phyloP scores from a whole-genome alignment of 2,329 filamentous ascomycete species.

The Monosporascus sp. region DNA sequence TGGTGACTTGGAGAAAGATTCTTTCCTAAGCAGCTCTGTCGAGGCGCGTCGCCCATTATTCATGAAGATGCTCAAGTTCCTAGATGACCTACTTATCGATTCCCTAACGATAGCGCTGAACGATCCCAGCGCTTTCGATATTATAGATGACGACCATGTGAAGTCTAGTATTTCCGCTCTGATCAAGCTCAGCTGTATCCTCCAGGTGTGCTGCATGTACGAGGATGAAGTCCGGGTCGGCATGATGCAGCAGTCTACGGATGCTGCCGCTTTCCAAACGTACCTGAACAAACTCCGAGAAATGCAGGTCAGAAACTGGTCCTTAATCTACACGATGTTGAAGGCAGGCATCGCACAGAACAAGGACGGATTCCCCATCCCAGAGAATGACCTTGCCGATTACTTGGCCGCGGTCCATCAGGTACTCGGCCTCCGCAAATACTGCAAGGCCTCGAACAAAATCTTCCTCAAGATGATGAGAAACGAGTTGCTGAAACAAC shows the following conservation, averaged over 20 bases:
- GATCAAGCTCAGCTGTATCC: constrained; percentile 63
- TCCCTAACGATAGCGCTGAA: constrained; percentile 65
- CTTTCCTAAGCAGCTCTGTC: constrained; percentile 53
- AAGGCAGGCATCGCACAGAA: constrained; percentile 69
- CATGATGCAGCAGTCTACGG: constrained; percentile 55
- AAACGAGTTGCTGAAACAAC: constrained; percentile 72
- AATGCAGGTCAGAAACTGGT: constrained; percentile 84
- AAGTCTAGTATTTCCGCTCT: constrained; percentile 67
- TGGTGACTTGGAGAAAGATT: constrained; percentile 53
- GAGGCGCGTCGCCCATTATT: constrained; percentile 65
- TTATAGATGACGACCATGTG: constrained; percentile 75
- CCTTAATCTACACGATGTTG: constrained; percentile 74
- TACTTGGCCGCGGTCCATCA: constrained; percentile 79
- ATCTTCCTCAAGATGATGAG: constrained; percentile 87
- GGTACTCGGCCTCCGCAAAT: constrained; percentile 74
- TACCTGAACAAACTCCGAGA: constrained; percentile 72
- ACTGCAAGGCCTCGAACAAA: constrained; percentile 80
- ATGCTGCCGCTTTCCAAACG: constrained; percentile 48
- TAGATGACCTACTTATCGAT: constrained; percentile 71
- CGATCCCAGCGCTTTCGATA: constrained; percentile 68
- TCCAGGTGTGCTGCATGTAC: constrained; percentile 75
- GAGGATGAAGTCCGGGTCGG: constrained; percentile 84
- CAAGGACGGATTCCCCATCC: constrained; percentile 54
- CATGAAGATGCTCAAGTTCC: constrained; percentile 69
- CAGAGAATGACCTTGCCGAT: constrained; percentile 69